Conservation (phyloP, 1,139 yeast species). For the Saccharomycopsis hybrid region DNA sequence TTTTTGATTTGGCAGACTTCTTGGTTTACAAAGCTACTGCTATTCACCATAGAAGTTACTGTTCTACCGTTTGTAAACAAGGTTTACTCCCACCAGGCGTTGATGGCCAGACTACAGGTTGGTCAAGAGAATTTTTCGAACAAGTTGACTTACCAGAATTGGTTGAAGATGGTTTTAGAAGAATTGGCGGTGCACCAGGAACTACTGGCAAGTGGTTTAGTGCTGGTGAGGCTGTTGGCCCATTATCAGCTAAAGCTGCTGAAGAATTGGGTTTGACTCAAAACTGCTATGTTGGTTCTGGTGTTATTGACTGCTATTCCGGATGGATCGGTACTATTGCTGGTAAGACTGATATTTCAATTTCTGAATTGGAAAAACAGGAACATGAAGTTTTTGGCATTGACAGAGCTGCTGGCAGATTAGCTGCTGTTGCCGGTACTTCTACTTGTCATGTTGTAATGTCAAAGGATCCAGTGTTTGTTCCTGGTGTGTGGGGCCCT, state of each 20-base stretch:
- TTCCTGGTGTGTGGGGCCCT: conserved; percentile 98
- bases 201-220: conserved; percentile 65
- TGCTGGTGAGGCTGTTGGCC: conserved; percentile 87
- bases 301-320: conserved; percentile 96
- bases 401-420: conserved; percentile 66
- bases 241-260: conserved; percentile 62
- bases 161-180: conserved; percentile 65
- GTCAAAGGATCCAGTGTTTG: conserved; percentile 81
- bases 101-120: conserved; percentile 77
- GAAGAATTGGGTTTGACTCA: conserved; percentile 75
- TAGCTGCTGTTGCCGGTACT: conserved; percentile 98
- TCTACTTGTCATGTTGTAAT: conserved; percentile 93
- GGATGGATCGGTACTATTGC: conserved; percentile 99
- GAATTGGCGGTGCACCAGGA: conserved; percentile 78
- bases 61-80: conserved; percentile 92
- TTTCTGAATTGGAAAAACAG: conserved; percentile 34
- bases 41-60: conserved; percentile 68
- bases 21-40: conserved; percentile 89
- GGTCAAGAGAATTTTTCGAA: conserved; percentile 76
- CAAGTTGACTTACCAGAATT: conserved; percentile 72
- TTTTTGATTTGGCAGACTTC: conserved; percentile 88
- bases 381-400: conserved; percentile 39
- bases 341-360: conserved; percentile 51
- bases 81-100: conserved; percentile 92
- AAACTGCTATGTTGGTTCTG: conserved; percentile 82